A percentile compares a stretch with the other conserved stretches of the same genome.
Conservation (phyloP, 148 eudicot species). For the Nepenthes gracilis region DNA sequence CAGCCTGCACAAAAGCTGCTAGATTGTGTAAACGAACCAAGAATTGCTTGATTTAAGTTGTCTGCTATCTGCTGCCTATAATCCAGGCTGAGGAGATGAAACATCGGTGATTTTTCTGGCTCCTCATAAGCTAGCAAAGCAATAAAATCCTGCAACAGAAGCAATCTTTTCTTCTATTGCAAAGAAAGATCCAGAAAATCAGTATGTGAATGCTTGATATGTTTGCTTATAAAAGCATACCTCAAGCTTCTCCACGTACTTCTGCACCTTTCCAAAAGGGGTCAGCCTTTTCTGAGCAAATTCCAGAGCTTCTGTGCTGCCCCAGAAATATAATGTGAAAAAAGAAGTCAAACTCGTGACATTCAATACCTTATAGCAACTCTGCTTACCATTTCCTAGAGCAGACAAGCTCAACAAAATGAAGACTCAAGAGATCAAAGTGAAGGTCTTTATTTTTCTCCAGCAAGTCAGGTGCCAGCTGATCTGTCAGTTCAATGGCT, state of each 20-base stretch:
- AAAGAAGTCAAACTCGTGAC: conserved; percentile 2
- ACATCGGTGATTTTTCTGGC: conserved; percentile 91
- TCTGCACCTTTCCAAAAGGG: conserved; percentile 60
- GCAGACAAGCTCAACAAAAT: conserved; percentile 71
- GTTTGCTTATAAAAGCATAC: conserved; percentile 25
- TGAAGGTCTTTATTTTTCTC: conserved; percentile 65
- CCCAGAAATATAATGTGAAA: conserved; percentile 20
- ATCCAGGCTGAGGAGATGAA: conserved; percentile 58
- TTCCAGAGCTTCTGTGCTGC: conserved; percentile 83
- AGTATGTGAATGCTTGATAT: background rate
- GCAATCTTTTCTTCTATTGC: background rate
- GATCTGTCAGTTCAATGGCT: conserved; percentile 78
- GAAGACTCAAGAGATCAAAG: conserved; percentile 80
- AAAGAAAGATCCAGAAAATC: background rate
- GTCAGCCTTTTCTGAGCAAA: conserved; percentile 69
- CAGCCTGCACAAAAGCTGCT: background rate
- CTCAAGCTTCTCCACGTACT: conserved; percentile 61
- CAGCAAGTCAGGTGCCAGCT: conserved; percentile 62
- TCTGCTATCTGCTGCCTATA: conserved; percentile 68
- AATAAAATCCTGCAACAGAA: conserved; percentile 54
- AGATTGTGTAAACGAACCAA: conserved; percentile 35
- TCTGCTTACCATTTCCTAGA: conserved; percentile 55
- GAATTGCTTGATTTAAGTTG: conserved; percentile 64
- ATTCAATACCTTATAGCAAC: background rate
- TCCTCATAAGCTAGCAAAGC: conserved; percentile 87